phyloP scores from a whole-genome alignment of 331 rosid species.

The Quercus lobata region DNA sequence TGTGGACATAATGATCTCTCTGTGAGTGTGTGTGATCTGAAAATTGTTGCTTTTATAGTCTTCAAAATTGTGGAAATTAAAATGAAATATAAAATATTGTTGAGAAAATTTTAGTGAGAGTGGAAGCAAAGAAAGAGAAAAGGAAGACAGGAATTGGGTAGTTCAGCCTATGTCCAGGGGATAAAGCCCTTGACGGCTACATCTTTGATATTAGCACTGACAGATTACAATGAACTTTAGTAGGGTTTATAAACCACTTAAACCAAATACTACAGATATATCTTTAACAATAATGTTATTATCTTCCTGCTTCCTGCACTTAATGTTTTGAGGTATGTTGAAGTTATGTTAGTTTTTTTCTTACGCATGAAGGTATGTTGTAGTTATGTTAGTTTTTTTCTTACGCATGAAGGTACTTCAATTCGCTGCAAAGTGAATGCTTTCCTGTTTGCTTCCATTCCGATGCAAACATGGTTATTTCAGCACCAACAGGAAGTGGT shows the following conservation, averaged over 20 bases:
- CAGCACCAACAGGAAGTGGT: slow-evolving; percentile 99
- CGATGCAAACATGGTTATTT: slow-evolving; percentile 83
- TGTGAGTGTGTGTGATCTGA: slow-evolving; percentile 1
- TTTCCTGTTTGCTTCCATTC: slow-evolving; percentile 88
- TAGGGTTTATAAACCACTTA: no score
- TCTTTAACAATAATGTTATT: neutral
- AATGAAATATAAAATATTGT: no score
- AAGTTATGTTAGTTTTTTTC: neutral
- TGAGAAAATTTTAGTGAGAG: no score
- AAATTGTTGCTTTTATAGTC: neutral
- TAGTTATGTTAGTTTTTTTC: neutral
- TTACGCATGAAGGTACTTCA: slow-evolving; percentile 64
- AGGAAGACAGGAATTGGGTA: no score
- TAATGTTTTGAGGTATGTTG: neutral
- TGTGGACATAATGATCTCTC: neutral
- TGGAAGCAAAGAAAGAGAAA: no score
- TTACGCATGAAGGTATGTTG: slow-evolving; percentile 2
- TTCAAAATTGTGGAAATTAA: neutral
- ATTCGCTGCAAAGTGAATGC: slow-evolving; percentile 97
- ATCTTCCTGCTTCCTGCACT: neutral
- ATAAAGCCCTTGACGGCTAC: no score
- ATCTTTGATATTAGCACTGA: no score
- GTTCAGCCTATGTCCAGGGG: no score
- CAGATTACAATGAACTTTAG: no score
- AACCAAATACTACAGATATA: no score